Base-by-base conservation (phyloP, 768 basidiomycete species). In the Lactifluus hygrophoroides region DNA sequence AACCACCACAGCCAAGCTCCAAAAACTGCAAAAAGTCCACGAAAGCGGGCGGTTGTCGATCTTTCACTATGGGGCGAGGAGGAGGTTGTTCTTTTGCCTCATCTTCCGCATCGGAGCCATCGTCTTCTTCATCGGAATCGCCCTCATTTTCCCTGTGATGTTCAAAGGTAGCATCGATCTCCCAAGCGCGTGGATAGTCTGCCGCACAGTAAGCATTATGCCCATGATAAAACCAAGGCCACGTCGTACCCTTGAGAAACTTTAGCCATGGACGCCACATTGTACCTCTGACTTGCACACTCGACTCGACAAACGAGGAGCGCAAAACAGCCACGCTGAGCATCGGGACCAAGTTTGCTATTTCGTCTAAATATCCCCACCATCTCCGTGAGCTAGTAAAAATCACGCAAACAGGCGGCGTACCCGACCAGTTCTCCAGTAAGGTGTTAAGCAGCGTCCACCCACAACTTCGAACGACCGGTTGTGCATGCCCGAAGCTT, bases 1-100 rank as follows among this genome's bases (percentile, higher is more conserved):
- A 81, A 0, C 88, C 86, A n/a, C 82, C 80, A 69, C 93, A 96
- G 11, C 85, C 90, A 1, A 81, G 72, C 55, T 83, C 75, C 21
- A 97, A 78, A 73, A 94, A 96, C 37, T 77, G 79, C 21, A 93
- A 73, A 70, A 97, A 94, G 49, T 87, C 84, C 14, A 66, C 69
- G 66, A 88, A 95, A 2, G 83, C 81, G 14, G 51, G 44, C 3
- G 51, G 56, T 43, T 42, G 49, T 16, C 10, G 19, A 13, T 25
- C 45, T 14, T 51, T 23, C n/a, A 10, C n/a, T 28, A 38, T 19
- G 21, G 13, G 25, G 3, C 16, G 34, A 52, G 55, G 5, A 21
- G 28, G 6, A 7, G 34, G 19, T 23, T 40, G 34, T 19, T 44
- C 67, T 6, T 73, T 76, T 6, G 71, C 68, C 1, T 69, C 68